Evolutionary conservation across 257 asterid genomes (phyloP), one percentile per base, ranked within the genome.

Genomic region (Solanum okadae): DNA sequence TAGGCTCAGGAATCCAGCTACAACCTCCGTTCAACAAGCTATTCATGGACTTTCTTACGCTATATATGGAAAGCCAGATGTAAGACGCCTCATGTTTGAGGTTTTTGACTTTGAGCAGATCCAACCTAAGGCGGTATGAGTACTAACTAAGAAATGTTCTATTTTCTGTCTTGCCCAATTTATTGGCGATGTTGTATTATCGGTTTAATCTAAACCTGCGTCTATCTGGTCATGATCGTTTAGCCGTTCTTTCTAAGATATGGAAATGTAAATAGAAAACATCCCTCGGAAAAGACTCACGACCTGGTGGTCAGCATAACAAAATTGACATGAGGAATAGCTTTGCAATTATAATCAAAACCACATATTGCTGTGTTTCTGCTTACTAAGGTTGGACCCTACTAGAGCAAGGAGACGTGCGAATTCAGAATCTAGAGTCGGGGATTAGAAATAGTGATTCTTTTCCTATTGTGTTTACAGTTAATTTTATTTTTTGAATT

Each of bases 11-110:
- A 96, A 96, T 91, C 99, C 99, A 22, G 99, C 99, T 23, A 96
- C 99, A 10, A 94, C 96, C 37, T 90, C 99, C 3, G 99, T 95
- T 90, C 98, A 97, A 88, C 99, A 97, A 90, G 98, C 99, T 84
- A 92, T 97, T 35, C 99, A 96, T 59, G 99, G 99, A 46, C 96
- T 97, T 42, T 90, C 95, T 0, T 96, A 97, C 27, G 92, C 98
- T 27, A 95, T 97, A 35, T 97, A 97, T 71, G 99, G 99, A 11
- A 97, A 97, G 89, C 98, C 98, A 0, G 99, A 97, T 5, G 98
- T 95, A n/a, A 91, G 99, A 90, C 94, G 99, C 79, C 99, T 96
- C 82, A 96, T 96, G 99, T 96, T 96, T 86, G 99, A 97, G 94
- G 93, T 97, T 89, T 97, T 97, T 22, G 99, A 96, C 91, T 97